Evolutionary conservation across 2,329 filamentous ascomycete species (phyloP).

Genomic region (Pseudogymnoascus sp.): DNA sequence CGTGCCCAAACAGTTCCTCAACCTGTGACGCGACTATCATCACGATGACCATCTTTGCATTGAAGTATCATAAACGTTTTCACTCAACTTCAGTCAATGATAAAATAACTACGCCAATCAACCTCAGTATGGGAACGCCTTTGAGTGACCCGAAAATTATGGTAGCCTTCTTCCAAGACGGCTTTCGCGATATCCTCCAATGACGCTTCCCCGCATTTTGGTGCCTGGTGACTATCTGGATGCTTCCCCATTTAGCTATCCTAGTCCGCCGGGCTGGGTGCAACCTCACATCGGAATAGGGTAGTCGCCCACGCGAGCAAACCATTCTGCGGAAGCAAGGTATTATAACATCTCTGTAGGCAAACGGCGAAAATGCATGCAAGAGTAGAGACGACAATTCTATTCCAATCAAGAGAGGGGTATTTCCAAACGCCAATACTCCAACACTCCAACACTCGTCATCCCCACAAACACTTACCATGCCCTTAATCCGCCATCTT

Average conservation of each 20-base stretch:
- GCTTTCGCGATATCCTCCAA: neutral
- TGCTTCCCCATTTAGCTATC: neutral
- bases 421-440: neutral
- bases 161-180: neutral
- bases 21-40: neutral
- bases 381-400: neutral
- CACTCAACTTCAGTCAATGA: neutral
- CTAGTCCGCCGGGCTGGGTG: neutral
- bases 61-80: neutral
- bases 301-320: neutral
- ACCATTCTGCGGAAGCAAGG: neutral
- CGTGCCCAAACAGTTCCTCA: neutral
- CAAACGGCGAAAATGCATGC: neutral
- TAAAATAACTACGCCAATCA: neutral
- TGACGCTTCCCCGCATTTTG: neutral
- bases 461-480: neutral
- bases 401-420: neutral
- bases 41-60: neutral
- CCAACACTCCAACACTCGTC: neutral
- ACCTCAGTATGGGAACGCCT: neutral
- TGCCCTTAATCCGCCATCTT: neutral
- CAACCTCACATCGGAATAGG: neutral
- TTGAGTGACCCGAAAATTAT: neutral
- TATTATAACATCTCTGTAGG: neutral
- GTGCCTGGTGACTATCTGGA: neutral